Percentiles rank a stretch among this genome's conserved stretches.
Evolutionary conservation across 345 rosid genomes (phyloP).

Genomic region (Passiflora organensis): DNA sequence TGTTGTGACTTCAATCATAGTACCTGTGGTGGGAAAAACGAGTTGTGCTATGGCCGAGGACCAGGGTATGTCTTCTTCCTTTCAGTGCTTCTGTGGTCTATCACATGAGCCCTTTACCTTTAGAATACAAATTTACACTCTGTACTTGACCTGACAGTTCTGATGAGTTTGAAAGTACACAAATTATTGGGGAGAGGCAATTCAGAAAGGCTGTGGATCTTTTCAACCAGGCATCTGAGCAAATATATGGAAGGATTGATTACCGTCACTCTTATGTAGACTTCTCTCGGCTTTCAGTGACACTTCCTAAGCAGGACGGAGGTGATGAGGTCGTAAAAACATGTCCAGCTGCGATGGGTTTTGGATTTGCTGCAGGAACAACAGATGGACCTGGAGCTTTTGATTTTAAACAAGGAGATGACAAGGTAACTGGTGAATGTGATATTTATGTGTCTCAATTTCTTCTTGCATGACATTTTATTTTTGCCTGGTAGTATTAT

Average conservation of each 20-base stretch:
- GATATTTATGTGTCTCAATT: background rate
- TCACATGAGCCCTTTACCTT: slow-evolving; percentile 7
- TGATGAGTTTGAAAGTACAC: slow-evolving; percentile 96
- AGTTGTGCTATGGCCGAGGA: slow-evolving; percentile 90
- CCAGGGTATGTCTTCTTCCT: slow-evolving; percentile 62
- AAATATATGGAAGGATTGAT: slow-evolving; percentile 71
- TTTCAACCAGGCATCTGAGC: slow-evolving; percentile 75
- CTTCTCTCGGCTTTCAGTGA: slow-evolving; percentile 84
- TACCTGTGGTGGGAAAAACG: slow-evolving; percentile 92
- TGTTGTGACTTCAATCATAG: slow-evolving; percentile 99
- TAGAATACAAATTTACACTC: slow-evolving; percentile 9
- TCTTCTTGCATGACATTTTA: slow-evolving; percentile 2
- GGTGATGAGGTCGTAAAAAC: slow-evolving; percentile 69
- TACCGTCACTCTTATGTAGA: slow-evolving; percentile 68
- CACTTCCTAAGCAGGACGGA: slow-evolving; percentile 51
- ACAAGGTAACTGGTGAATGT: slow-evolving; percentile 36
- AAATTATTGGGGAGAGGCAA: slow-evolving; percentile 89
- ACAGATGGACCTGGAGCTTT: slow-evolving; percentile 99
- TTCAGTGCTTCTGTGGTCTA: background rate
- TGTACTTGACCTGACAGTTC: slow-evolving; percentile 47
- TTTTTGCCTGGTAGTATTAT: background rate
- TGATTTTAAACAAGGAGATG: slow-evolving; percentile 96
- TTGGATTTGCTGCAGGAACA: slow-evolving; percentile 95
- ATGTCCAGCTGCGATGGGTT: slow-evolving; percentile 99
- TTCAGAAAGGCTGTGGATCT: slow-evolving; percentile 72